Evolutionary conservation across 805 yeast genomes (phyloP).

Genomic region (Starmerella roubikii): DNA sequence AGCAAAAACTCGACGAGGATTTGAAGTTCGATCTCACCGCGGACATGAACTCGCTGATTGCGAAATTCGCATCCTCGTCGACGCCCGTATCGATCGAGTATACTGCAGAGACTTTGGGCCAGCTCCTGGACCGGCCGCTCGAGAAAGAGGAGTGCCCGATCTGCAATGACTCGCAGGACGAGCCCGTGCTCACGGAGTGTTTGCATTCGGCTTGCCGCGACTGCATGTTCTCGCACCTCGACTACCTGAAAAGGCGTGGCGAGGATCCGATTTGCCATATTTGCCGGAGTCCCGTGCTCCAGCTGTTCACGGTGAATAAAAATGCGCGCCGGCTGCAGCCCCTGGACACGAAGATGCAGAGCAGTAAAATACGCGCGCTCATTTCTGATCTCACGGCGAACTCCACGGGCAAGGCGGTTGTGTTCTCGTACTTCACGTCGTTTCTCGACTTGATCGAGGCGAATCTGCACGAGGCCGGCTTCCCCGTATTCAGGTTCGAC

Average conservation of each 20-base stretch:
- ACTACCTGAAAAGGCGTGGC: slow-evolving; percentile 42
- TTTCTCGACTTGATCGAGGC: slow-evolving; percentile 61
- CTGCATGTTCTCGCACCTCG: slow-evolving; percentile 63
- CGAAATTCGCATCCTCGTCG: slow-evolving; percentile 4
- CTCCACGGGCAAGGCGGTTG: slow-evolving; percentile 57
- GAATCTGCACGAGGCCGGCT: slow-evolving; percentile 40
- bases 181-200: slow-evolving; percentile 57
- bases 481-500: slow-evolving; percentile 58
- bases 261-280: slow-evolving; percentile 53
- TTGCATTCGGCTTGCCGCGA: slow-evolving; percentile 65
- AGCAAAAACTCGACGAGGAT: slow-evolving; percentile 2
- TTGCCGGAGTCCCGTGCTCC: slow-evolving; percentile 46
- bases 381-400: slow-evolving; percentile 20
- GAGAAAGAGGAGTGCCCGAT: slow-evolving; percentile 61
- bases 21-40: slow-evolving; percentile 8
- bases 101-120: slow-evolving; percentile 21
- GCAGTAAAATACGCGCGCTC: slow-evolving; percentile 15
- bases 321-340: slow-evolving; percentile 21
- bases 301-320: slow-evolving; percentile 33
- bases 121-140: slow-evolving; percentile 22
- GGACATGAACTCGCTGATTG: slow-evolving; percentile 7
- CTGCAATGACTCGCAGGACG: slow-evolving; percentile 57
- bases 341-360: slow-evolving; percentile 25
- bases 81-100: slow-evolving; percentile 9
- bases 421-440: slow-evolving; percentile 81